phyloP scores from a whole-genome alignment of 169 alveolate species.

The Plasmodium berghei region DNA sequence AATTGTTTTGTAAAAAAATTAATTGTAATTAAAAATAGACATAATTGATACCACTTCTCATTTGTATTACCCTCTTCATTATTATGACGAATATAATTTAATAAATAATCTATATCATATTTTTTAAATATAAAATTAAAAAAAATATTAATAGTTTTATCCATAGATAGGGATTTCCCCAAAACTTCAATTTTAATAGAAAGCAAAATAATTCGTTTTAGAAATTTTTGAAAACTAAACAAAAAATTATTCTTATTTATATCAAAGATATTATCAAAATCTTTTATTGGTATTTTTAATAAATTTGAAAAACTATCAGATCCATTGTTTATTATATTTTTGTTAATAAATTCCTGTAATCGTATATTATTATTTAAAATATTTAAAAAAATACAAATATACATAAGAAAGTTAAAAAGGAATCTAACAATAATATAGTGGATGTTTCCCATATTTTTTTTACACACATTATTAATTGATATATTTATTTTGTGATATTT shows the following conservation, averaged over 20 bases:
- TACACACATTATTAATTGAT: neutral
- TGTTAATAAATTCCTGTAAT: slow-evolving; percentile 14
- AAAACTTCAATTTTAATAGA: slow-evolving; percentile 34
- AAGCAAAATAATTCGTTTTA: slow-evolving; percentile 13
- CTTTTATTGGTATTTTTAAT: slow-evolving; percentile 14
- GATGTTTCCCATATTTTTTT: slow-evolving; percentile 12
- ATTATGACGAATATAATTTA: slow-evolving; percentile 1
- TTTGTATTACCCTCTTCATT: neutral
- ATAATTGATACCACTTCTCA: slow-evolving; percentile 12
- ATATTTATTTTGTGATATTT: slow-evolving; percentile 25
- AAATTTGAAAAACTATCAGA: neutral
- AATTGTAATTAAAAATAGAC: slow-evolving; percentile 8
- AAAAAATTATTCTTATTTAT: slow-evolving; percentile 10
- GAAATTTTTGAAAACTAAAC: slow-evolving; percentile 21
- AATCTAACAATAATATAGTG: slow-evolving; percentile 50
- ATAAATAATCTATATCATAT: neutral
- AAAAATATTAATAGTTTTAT: slow-evolving; percentile 16
- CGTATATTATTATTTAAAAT: slow-evolving; percentile 28
- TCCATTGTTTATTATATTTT: neutral
- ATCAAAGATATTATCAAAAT: slow-evolving; percentile 2
- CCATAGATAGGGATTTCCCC: slow-evolving; percentile 5
- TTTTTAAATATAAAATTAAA: slow-evolving; percentile 23
- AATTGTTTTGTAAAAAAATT: slow-evolving; percentile 63
- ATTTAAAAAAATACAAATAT: slow-evolving; percentile 42
- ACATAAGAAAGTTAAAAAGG: slow-evolving; percentile 33